phyloP scores from a whole-genome alignment of 2,329 filamentous ascomycete species.

The Fusarium albidum region DNA sequence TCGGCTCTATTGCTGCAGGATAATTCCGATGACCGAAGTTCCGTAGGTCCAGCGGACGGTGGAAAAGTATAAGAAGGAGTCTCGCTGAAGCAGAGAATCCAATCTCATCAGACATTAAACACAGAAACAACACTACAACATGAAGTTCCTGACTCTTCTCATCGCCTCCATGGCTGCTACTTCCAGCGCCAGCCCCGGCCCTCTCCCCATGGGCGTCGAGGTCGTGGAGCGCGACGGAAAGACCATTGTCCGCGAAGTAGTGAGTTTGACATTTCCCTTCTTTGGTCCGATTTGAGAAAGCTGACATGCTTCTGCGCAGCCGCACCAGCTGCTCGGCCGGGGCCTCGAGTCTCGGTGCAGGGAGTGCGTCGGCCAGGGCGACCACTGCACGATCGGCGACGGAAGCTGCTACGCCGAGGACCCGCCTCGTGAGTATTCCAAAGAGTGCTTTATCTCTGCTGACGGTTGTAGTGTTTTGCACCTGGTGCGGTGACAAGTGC shows the following conservation, averaged over 20 bases:
- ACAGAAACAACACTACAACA: not conserved
- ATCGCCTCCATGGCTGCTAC: conserved; percentile 3
- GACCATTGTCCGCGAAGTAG: conserved; percentile 19
- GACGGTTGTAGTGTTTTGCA: not conserved
- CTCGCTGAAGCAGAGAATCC: not conserved
- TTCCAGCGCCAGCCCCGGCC: conserved; percentile 4
- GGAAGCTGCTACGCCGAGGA: conserved; percentile 22
- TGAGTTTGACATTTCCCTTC: conserved; percentile 4
- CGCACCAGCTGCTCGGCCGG: conserved; percentile 13
- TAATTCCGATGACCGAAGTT: not conserved
- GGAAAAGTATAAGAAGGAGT: not conserved
- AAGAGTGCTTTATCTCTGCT: not conserved
- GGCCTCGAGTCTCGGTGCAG: conserved; percentile 18
- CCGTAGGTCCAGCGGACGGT: not conserved
- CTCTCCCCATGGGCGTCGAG: conserved; percentile 21
- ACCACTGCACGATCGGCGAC: conserved; percentile 14
- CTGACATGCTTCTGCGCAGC: conserved; percentile 2
- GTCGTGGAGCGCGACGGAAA: conserved; percentile 13
- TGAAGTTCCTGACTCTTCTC: not conserved
- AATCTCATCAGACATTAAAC: not conserved
- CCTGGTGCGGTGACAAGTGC: not conserved
- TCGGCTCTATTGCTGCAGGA: not conserved
- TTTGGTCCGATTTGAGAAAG: not conserved
- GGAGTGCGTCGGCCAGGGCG: conserved; percentile 21
- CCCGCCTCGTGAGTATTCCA: conserved; percentile 11